These are phyloP conservation scores for Myriosclerotinia scirpicola DNA, from an alignment of 2,329 filamentous ascomycete genomes.

Conservation along the genomic window DNA sequence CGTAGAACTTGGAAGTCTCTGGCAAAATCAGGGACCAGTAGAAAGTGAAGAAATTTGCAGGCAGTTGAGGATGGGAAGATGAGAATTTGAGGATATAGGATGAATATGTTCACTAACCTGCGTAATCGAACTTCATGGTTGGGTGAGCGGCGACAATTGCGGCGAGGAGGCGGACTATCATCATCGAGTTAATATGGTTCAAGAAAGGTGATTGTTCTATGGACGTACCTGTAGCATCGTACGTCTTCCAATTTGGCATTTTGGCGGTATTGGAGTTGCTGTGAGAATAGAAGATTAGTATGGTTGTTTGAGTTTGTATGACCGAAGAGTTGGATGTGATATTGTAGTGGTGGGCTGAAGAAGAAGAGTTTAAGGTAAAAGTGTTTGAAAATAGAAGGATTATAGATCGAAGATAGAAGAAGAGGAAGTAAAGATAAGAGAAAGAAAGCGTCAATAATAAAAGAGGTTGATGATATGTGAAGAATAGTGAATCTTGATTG, in stretches of 20 bases:
- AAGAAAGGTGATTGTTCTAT: not conserved
- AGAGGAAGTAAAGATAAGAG: not conserved
- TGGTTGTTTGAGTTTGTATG: not conserved
- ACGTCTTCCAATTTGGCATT: conserved; percentile 61
- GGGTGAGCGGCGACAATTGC: conserved; percentile 60
- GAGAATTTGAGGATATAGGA: not conserved
- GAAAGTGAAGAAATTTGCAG: conserved; percentile 9
- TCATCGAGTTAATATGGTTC: conserved; percentile 4
- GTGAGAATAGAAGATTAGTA: conserved; percentile 14
- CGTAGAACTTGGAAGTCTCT: conserved; percentile 56
- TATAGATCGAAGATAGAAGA: not conserved
- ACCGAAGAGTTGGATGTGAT: not conserved
- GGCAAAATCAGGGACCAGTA: conserved; percentile 9
- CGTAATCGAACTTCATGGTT: conserved; percentile 57
- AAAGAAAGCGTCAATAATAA: not conserved
- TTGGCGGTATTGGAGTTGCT: conserved; percentile 25
- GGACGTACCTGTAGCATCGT: conserved; percentile 51
- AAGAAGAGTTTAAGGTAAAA: not conserved
- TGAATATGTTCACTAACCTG: conserved; percentile 50
- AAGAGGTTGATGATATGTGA: not conserved
- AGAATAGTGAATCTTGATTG: not conserved
- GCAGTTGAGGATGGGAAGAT: not conserved
- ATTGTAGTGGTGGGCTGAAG: not conserved
- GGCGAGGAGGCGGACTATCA: conserved; percentile 54
- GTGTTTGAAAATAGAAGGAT: not conserved